Percentiles rank a stretch among this genome's conserved stretches.
These are phyloP conservation scores for Sanghuangporus sanghuang DNA, from an alignment of 1,284 basidiomycete genomes.

Conservation along the genomic window DNA sequence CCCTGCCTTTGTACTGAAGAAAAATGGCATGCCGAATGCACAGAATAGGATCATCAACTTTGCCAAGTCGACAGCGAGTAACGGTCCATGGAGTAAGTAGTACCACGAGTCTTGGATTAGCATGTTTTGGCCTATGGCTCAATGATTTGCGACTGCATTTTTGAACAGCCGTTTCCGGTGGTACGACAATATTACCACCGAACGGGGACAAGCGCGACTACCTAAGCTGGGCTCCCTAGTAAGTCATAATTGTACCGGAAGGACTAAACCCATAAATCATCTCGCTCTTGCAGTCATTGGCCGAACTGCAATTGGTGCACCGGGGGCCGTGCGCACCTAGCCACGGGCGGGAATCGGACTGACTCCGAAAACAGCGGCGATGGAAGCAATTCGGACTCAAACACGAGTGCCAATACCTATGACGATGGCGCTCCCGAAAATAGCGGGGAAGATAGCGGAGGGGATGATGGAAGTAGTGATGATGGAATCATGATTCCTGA, in stretches of 20 bases:
- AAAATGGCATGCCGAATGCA: conserved; percentile 26
- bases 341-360: conserved; percentile 14
- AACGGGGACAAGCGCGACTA: conserved; percentile 44
- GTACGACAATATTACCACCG: conserved; percentile 34
- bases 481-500: neutral
- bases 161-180: conserved; percentile 34
- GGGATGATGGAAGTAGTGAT: neutral
- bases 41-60: conserved; percentile 27
- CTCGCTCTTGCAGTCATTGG: conserved; percentile 42
- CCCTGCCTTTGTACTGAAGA: conserved; percentile 27
- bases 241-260: conserved; percentile 21
- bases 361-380: neutral
- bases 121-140: neutral
- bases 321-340: conserved; percentile 40
- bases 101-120: neutral
- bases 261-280: conserved; percentile 7
- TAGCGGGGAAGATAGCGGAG: neutral
- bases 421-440: neutral
- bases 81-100: conserved; percentile 35
- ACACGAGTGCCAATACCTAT: neutral
- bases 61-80: conserved; percentile 27
- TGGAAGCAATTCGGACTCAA: neutral
- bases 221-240: conserved; percentile 55
- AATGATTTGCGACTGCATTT: neutral
- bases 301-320: conserved; percentile 52